Evolutionary conservation across 805 yeast genomes (phyloP), one percentile per base, ranked within the genome.

Genomic region (Lipomyces sp.): DNA sequence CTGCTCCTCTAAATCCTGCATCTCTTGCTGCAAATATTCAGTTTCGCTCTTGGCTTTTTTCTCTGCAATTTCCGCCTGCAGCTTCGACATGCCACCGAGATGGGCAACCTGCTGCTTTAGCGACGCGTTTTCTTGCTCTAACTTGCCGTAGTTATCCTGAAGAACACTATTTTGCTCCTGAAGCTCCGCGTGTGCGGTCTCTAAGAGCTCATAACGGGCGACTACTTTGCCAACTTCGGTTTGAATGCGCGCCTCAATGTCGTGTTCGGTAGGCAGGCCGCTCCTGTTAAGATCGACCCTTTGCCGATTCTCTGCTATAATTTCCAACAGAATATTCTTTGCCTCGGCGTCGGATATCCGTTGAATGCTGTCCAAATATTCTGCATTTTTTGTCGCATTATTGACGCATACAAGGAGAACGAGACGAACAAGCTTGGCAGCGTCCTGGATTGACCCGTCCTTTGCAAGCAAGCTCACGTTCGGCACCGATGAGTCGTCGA

Each of bases 401-500:
- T 33, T 59, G 33, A 34, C 55, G 37, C 61, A 55, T 7, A 55
- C 60, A 11, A 60, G 34, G 2, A 66, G 39, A 7, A 65, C 65
- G 2, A 62, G 15, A 15, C 45, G 37, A 45, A 62, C 18, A 5
- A 67, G 51, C 55, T 67, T 67, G 30, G 34, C 35, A 11, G 66
- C 6, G 57, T 67, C 70, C 8, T 15, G 50, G 18, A 33, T 42
- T 29, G 62, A 51, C 10, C 55, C 64, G 35, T 67, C 70, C 39
- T 66, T 67, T n/a, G 69, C 71, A 34, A 67, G 60, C 57, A 67
- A 57, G 57, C 69, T 67, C 60, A 67, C 51, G 54, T 67, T 67
- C 42, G 70, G 66, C 30, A 34, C 6, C 34, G 32, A 51, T 8
- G 18, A n/a, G 15, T n/a, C 29, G n/a, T 24, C 50, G 2, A 48